Percentiles rank a stretch among this genome's conserved stretches.
Evolutionary conservation across 2,329 filamentous ascomycete genomes (phyloP).

Genomic region (Lithohypha guttulata): DNA sequence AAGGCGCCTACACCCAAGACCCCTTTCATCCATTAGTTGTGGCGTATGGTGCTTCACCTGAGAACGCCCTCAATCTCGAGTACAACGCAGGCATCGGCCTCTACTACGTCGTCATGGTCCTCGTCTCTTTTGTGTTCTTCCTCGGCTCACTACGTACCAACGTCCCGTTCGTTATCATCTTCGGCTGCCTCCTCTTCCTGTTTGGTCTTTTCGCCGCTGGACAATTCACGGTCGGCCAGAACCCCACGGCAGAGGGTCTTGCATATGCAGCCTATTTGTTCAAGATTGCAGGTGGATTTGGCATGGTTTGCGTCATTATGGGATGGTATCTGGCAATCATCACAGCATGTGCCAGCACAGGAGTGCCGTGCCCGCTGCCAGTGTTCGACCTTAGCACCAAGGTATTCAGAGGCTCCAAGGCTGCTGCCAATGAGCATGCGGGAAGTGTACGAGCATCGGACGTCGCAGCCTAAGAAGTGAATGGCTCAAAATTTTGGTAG

Average conservation of each 20-base stretch:
- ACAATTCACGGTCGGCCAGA: slow-evolving; percentile 23
- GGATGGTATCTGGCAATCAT: slow-evolving; percentile 9
- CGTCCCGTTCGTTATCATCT: slow-evolving; percentile 57
- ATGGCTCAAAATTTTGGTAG: too few relatives aligned
- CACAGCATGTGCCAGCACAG: slow-evolving; percentile 1
- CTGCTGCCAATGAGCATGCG: neutral
- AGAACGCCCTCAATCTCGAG: slow-evolving; percentile 18
- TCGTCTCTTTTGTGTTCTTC: slow-evolving; percentile 55
- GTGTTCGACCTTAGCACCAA: slow-evolving; percentile 3
- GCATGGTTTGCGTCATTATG: slow-evolving; percentile 3
- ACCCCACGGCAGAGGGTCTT: neutral
- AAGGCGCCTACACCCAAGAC: slow-evolving; percentile 4
- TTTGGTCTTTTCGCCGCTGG: slow-evolving; percentile 48
- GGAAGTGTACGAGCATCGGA: too few relatives aligned
- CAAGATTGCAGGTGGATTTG: slow-evolving; percentile 8
- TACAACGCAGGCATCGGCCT: slow-evolving; percentile 34
- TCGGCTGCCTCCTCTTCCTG: slow-evolving; percentile 46
- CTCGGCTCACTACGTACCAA: slow-evolving; percentile 64
- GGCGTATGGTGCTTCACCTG: slow-evolving; percentile 27
- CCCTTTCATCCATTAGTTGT: slow-evolving; percentile 35
- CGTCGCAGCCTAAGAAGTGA: too few relatives aligned
- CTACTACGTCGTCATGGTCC: slow-evolving; percentile 52
- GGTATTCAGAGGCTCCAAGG: neutral
- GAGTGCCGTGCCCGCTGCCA: slow-evolving; percentile 6
- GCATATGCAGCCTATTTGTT: neutral